phyloP scores from a whole-genome alignment of 805 yeast species.

The Metschnikowia lochheadii region DNA sequence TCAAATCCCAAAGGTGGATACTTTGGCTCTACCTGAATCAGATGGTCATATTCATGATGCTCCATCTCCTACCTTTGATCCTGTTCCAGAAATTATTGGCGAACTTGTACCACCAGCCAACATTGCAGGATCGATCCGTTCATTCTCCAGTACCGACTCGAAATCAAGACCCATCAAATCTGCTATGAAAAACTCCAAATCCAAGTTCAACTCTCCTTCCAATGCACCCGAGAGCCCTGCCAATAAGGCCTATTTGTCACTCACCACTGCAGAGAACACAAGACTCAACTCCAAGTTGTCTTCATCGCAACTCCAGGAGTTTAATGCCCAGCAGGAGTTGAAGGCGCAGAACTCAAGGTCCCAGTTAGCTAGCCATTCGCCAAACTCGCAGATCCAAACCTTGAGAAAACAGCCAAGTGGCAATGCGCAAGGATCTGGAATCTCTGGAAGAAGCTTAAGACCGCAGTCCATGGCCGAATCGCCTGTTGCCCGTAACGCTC shows the following conservation, averaged over 20 bases:
- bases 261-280: constrained; percentile 78
- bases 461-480: constrained; percentile 27
- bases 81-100: constrained; percentile 26
- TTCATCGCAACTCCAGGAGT: constrained; percentile 32
- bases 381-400: constrained; percentile 13
- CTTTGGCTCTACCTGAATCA: not conserved
- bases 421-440: constrained; percentile 10
- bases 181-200: constrained; percentile 43
- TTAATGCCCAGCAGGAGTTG: constrained; percentile 4
- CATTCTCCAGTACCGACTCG: constrained; percentile 26
- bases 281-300: constrained; percentile 63
- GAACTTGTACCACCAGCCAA: constrained; percentile 13
- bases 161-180: constrained; percentile 35
- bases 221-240: constrained; percentile 37
- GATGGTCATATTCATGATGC: not conserved
- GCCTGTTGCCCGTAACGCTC: not conserved
- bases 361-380: not conserved
- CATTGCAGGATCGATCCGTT: constrained; percentile 30
- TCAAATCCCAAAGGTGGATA: not conserved
- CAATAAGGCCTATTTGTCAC: constrained; percentile 58
- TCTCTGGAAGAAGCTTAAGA: constrained; percentile 29
- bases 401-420: constrained; percentile 26
- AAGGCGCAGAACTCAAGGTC: constrained; percentile 8
- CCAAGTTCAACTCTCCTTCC: constrained; percentile 17
- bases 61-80: constrained; percentile 24